These are phyloP conservation scores for Enteropsectra breve DNA, from an alignment of 371 early-diverging fungal genomes.

Conservation along the genomic window DNA sequence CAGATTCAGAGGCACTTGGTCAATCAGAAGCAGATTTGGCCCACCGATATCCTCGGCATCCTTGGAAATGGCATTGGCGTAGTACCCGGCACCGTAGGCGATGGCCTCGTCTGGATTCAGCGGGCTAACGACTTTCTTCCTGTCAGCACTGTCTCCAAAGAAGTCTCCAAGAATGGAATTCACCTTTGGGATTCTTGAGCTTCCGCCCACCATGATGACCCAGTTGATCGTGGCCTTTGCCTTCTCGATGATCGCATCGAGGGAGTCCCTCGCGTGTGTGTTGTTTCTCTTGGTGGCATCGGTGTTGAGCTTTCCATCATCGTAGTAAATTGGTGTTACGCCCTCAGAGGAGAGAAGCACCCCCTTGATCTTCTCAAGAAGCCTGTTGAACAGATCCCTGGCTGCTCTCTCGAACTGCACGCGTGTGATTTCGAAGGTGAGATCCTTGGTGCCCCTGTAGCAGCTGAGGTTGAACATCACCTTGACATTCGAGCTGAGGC, in stretches of 20 bases:
- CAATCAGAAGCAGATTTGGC: constrained; percentile 67
- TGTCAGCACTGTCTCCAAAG: constrained; percentile 75
- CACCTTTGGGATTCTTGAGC: constrained; percentile 98
- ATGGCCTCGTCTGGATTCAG: constrained; percentile 68
- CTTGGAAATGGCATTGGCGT: constrained; percentile 71
- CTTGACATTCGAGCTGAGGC: constrained; percentile 25
- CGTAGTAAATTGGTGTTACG: constrained; percentile 58
- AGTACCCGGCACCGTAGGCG: constrained; percentile 94
- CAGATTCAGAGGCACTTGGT: constrained; percentile 75
- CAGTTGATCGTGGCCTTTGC: constrained; percentile 74
- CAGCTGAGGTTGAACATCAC: constrained; percentile 28
- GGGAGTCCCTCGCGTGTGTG: constrained; percentile 12
- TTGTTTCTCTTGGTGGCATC: constrained; percentile 20
- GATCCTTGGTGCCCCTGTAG: constrained; percentile 27
- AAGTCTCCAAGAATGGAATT: constrained; percentile 84
- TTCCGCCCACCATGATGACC: constrained; percentile 95
- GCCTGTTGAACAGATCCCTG: constrained; percentile 78
- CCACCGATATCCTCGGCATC: constrained; percentile 70
- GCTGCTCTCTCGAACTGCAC: constrained; percentile 89
- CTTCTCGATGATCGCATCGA: constrained; percentile 23
- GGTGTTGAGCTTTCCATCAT: constrained; percentile 18
- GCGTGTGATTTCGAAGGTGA: constrained; percentile 75
- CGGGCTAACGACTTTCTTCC: constrained; percentile 27
- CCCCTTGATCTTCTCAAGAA: constrained; percentile 84
- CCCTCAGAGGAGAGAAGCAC: constrained; percentile 80